These are phyloP conservation scores for Auricularia sp. DNA, from an alignment of 768 basidiomycete species.

Conservation along the genomic window DNA sequence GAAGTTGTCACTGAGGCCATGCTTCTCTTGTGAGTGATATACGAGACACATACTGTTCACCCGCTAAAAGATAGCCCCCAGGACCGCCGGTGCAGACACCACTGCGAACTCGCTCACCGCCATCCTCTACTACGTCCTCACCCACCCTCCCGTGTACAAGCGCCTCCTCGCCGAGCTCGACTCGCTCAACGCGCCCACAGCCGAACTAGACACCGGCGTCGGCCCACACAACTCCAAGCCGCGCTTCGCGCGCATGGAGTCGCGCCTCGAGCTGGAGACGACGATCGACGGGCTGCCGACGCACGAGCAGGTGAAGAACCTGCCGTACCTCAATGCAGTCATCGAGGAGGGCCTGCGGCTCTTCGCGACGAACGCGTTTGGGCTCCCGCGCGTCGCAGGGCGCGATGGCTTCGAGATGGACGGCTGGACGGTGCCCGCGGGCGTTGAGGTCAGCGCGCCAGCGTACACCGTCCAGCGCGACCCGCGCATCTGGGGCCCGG, in stretches of 20 bases:
- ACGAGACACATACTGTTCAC: not conserved
- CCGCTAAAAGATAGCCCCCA: constrained; percentile 2
- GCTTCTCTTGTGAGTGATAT: constrained; percentile 14
- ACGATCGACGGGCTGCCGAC: not conserved
- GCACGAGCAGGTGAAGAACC: constrained; percentile 12
- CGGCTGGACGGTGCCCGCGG: not conserved
- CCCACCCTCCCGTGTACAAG: constrained; percentile 4
- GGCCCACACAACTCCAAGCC: not conserved
- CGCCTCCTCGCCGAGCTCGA: constrained; percentile 8
- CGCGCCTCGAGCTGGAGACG: not conserved
- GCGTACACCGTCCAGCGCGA: constrained; percentile 26
- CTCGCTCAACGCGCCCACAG: not conserved
- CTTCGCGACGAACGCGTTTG: constrained; percentile 28
- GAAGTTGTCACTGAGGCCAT: constrained; percentile 18
- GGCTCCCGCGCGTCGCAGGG: constrained; percentile 22
- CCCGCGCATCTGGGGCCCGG: constrained; percentile 22
- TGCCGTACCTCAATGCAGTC: constrained; percentile 20
- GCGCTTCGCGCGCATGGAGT: not conserved
- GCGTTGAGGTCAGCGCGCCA: constrained; percentile 23
- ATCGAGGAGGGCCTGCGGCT: constrained; percentile 25
- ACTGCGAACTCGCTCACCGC: constrained; percentile 25
- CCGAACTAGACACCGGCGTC: not conserved
- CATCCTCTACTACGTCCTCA: constrained; percentile 10
- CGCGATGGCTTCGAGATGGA: constrained; percentile 2
- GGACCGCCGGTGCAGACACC: constrained; percentile 27